Conservation (phyloP, 345 rosid genomes). For the Hypericum androsaemum region DNA sequence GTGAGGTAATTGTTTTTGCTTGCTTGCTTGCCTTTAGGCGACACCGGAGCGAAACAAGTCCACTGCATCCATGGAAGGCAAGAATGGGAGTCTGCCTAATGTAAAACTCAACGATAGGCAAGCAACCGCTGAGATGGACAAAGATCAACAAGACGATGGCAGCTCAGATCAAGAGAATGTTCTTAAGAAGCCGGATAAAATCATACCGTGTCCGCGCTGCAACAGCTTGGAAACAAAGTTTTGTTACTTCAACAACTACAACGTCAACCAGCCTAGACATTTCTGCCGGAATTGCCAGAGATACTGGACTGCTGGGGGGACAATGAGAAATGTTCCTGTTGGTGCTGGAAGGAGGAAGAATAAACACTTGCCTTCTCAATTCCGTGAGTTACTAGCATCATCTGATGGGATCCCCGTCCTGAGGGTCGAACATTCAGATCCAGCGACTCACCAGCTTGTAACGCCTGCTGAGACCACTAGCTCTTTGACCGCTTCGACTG, state of each 20-base stretch:
- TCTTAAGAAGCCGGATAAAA: slow-evolving; percentile 76
- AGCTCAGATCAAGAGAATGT: slow-evolving; percentile 42
- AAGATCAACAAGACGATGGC: slow-evolving; percentile 34
- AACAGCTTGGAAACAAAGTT: slow-evolving; percentile 91
- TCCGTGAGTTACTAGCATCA: slow-evolving; percentile 60
- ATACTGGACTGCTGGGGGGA: slow-evolving; percentile 98
- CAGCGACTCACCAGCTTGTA: slow-evolving; percentile 25
- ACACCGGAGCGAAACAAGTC: too few species aligned
- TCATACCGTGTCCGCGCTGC: slow-evolving; percentile 85
- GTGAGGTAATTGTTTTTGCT: too few species aligned
- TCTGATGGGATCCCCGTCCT: slow-evolving; percentile 36
- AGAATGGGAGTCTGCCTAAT: too few species aligned
- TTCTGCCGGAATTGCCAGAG: slow-evolving; percentile 94
- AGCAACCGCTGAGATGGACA: too few species aligned
- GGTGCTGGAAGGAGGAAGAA: slow-evolving; percentile 96
- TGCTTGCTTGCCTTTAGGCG: too few species aligned
- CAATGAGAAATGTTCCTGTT: slow-evolving; percentile 89
- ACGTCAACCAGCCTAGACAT: slow-evolving; percentile 87
- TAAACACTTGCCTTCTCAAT: slow-evolving; percentile 63
- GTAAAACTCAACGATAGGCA: too few species aligned
- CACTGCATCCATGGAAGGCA: too few species aligned
- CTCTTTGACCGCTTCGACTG: too few species aligned
- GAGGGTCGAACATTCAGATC: slow-evolving; percentile 30
- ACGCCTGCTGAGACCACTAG: too few species aligned
- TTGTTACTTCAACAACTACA: slow-evolving; percentile 92